These are phyloP conservation scores for Sodiomyces alkalinus DNA, from an alignment of 2,329 filamentous ascomycete species.

Conservation along the genomic window DNA sequence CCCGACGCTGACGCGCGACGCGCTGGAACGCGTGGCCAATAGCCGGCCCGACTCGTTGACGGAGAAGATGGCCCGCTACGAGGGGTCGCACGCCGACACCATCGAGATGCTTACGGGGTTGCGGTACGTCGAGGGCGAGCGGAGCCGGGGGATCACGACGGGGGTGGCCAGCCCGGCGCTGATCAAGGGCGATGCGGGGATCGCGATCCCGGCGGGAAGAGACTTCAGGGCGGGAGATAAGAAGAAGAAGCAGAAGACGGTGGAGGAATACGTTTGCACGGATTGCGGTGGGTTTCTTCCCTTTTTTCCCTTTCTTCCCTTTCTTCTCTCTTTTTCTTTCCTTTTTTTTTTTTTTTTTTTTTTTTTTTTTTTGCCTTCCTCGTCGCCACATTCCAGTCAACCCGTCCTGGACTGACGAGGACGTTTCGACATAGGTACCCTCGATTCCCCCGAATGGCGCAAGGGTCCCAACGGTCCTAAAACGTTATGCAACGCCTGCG, in stretches of 20 bases:
- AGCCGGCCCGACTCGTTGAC: constrained; percentile 59
- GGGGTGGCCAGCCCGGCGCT: constrained; percentile 68
- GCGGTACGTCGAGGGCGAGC: constrained; percentile 75
- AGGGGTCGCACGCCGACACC: constrained; percentile 66
- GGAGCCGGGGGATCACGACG: constrained; percentile 75
- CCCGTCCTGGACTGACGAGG: neutral
- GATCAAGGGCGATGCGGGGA: constrained; percentile 74
- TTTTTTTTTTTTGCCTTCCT: too few relatives aligned
- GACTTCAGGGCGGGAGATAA: constrained; percentile 60
- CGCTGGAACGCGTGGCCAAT: constrained; percentile 57
- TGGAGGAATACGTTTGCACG: constrained; percentile 85
- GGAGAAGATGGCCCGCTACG: constrained; percentile 74
- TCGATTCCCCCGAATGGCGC: constrained; percentile 89
- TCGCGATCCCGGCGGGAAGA: constrained; percentile 68
- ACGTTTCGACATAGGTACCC: constrained; percentile 37
- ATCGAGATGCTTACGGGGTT: constrained; percentile 90
- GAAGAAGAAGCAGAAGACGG: constrained; percentile 74
- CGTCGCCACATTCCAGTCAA: too few relatives aligned
- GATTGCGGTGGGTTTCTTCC: constrained; percentile 57
- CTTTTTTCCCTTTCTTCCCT: constrained; percentile 1
- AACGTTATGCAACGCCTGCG: constrained; percentile 90
- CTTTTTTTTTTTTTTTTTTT: neutral
- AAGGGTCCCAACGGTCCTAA: constrained; percentile 89
- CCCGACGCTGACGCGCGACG: constrained; percentile 59
- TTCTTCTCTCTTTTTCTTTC: neutral